Evolutionary conservation across 805 yeast species (phyloP).

Genomic region (Lachancea thermotolerans): DNA sequence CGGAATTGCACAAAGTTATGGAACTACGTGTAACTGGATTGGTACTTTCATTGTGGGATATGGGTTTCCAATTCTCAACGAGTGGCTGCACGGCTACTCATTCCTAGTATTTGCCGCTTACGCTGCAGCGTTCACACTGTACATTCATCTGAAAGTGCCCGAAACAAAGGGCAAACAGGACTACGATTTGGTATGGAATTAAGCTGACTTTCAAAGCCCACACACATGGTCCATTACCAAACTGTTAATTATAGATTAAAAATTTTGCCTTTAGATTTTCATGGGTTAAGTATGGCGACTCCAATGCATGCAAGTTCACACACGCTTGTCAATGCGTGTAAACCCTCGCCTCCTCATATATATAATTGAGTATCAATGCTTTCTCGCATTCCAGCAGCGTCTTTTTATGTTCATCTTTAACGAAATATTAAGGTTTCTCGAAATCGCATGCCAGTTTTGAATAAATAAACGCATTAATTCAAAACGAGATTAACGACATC

Average conservation of each 20-base stretch:
- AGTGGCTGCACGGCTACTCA: conserved; percentile 65
- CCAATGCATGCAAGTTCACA: no score
- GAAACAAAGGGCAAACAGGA: conserved; percentile 44
- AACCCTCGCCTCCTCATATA: no score
- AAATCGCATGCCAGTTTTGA: not conserved
- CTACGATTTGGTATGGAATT: conserved; percentile 19
- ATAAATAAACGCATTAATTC: not conserved
- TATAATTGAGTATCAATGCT: no score
- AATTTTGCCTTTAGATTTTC: no score
- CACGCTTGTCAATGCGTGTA: no score
- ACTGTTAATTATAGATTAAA: no score
- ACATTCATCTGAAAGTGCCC: conserved; percentile 46
- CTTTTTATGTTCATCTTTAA: no score
- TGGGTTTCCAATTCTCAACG: conserved; percentile 67
- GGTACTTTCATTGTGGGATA: conserved; percentile 80
- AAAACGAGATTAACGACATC: not conserved
- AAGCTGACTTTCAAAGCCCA: not conserved
- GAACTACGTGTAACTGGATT: conserved; percentile 85
- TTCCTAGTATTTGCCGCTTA: conserved; percentile 63
- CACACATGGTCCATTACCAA: no score
- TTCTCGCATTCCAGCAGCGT: no score
- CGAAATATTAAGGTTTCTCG: not conserved
- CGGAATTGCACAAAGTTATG: conserved; percentile 88
- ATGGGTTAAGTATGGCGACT: no score
- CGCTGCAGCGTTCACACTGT: conserved; percentile 41